Percentiles rank a stretch among this genome's conserved stretches.
phyloP scores from a whole-genome alignment of 2,329 filamentous ascomycete species.

The Anthostomella pinea region DNA sequence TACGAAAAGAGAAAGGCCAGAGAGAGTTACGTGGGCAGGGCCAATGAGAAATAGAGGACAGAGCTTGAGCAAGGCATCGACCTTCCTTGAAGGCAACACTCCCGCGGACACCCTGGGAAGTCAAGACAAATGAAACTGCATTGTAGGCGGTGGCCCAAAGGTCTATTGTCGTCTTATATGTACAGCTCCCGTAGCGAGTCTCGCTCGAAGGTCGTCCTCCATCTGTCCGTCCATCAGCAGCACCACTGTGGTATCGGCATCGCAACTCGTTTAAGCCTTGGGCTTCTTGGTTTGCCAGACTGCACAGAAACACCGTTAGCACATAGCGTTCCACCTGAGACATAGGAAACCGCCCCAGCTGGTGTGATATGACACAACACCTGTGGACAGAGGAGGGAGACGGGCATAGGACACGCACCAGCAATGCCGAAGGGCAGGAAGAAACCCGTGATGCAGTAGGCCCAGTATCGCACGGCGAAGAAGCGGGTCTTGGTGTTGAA shows the following conservation, averaged over 20 bases:
- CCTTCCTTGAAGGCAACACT: no score
- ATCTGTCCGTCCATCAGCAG: no score
- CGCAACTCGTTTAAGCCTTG: constrained; percentile 35
- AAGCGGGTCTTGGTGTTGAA: constrained; percentile 92
- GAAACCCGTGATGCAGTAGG: constrained; percentile 59
- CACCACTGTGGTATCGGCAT: constrained; percentile 4
- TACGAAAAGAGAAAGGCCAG: no score
- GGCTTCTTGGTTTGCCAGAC: constrained; percentile 52
- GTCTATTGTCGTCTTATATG: constrained; percentile 28
- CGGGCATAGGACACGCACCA: constrained; percentile 47
- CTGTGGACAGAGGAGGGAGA: no score
- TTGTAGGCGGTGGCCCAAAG: constrained; percentile 14
- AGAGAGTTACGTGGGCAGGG: no score
- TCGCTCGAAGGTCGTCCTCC: no score
- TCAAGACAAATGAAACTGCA: no score
- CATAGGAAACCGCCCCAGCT: no score
- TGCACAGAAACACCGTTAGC: constrained; percentile 25
- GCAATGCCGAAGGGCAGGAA: constrained; percentile 61
- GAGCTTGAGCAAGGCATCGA: no score
- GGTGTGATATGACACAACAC: no score
- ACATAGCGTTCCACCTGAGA: neutral
- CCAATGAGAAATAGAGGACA: no score
- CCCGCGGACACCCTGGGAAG: no score
- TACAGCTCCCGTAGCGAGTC: constrained; percentile 21
- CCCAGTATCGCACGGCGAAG: constrained; percentile 83